Evolutionary conservation across 306 rosid species (phyloP), one percentile per base, ranked within the genome.

Genomic region (Inga laurina): DNA sequence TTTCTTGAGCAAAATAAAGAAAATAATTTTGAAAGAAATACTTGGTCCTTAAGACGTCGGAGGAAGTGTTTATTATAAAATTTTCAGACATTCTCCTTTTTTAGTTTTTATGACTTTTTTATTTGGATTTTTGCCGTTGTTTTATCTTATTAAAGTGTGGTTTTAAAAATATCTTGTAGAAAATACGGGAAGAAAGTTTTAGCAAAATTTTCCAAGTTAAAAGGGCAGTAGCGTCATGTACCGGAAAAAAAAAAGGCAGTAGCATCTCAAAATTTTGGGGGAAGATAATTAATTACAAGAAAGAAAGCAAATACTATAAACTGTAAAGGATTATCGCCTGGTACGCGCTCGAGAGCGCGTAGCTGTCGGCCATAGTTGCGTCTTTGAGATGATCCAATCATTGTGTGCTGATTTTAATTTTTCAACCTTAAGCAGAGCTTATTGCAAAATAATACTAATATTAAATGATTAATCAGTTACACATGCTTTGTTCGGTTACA

Each of bases 311-410:
- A 16, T 51, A 16, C n/a, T 7, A 8, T 39, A 6, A 6, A 5
- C 43, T 6, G 6, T 14, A 11, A 18, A 11, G 57, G 57, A 51
- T 45, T 4, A 13, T 48, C 4, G 12, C 16, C 18, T 13, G 0
- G 52, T 13, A 11, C 8, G 57, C 19, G 21, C 56, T 7, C 0
- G 16, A 18, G 13, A 48, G 52, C 52, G 21, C 57, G 8, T 51
- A 51, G 57, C 8, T 85, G 94, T 91, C 94, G 91, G 94, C 82
- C n/a, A 34, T 77, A 19, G 65, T 24, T n/a, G 27, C 51, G 32
- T 51, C 35, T n/a, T 11, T 34, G 44, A 18, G 27, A 46, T 6
- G 11, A 7, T 37, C 69, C 82, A 10, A 56, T 67, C 70, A 75
- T 69, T 39, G 59, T 39, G 18, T 1, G 32, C 37, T n/a, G 10